phyloP scores from a whole-genome alignment of 768 basidiomycete species.

The Trametes maxima region DNA sequence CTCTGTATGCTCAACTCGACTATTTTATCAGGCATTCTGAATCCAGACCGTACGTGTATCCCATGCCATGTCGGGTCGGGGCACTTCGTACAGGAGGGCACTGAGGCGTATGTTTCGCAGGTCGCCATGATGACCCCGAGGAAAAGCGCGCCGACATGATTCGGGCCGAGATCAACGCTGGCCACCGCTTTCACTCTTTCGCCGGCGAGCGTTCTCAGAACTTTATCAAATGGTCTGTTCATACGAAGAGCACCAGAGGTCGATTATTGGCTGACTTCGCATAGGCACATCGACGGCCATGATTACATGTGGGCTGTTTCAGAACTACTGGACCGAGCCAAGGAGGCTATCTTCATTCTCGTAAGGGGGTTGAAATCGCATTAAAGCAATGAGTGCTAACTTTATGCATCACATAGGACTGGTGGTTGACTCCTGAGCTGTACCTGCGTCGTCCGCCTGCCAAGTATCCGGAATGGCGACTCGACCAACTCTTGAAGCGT shows the following conservation, averaged over 20 bases:
- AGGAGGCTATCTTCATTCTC: conserved; percentile 85
- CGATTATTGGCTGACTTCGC: neutral
- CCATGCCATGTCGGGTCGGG: neutral
- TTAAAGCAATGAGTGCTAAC: too few relatives aligned
- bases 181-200: conserved; percentile 87
- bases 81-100: neutral
- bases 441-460: conserved; percentile 94
- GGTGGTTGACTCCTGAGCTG: conserved; percentile 95
- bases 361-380: conserved; percentile 40
- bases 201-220: conserved; percentile 71
- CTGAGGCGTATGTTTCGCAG: conserved; percentile 6
- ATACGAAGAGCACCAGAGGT: neutral
- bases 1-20: neutral
- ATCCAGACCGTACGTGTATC: conserved; percentile 36
- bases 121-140: conserved; percentile 75
- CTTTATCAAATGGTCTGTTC: conserved; percentile 75
- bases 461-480: conserved; percentile 80
- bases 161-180: conserved; percentile 70
- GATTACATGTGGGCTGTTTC: conserved; percentile 97
- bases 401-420: conserved; percentile 50
- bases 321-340: conserved; percentile 82
- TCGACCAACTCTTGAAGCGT: conserved; percentile 81
- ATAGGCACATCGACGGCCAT: conserved; percentile 89
- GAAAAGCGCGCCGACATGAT: conserved; percentile 74
- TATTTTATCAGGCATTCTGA: conserved; percentile 35